Evolutionary conservation across 2,329 filamentous ascomycete species (phyloP).

Genomic region (Boeremia exigua): DNA sequence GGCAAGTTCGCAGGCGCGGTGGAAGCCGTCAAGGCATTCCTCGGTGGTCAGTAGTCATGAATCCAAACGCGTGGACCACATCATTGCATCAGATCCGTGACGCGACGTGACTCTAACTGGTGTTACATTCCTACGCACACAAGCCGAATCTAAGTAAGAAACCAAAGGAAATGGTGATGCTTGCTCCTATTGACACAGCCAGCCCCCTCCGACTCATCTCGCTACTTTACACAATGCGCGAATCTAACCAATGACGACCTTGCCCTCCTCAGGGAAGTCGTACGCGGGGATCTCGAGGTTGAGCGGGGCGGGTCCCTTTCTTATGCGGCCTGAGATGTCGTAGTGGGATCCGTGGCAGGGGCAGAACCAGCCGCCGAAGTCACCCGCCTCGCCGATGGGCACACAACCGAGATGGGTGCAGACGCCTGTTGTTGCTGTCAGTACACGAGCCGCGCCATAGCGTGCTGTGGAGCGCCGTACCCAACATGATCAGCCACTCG

Average conservation of each 20-base stretch:
- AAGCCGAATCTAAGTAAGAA: slow-evolving; percentile 41
- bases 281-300: slow-evolving; percentile 95
- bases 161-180: slow-evolving; percentile 42
- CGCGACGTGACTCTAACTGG: slow-evolving; percentile 35
- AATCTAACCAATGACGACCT: slow-evolving; percentile 87
- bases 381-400: slow-evolving; percentile 97
- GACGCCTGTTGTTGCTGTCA: slow-evolving; percentile 68
- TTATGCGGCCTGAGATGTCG: slow-evolving; percentile 98
- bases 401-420: slow-evolving; percentile 99
- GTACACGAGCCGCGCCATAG: slow-evolving; percentile 5
- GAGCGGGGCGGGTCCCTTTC: slow-evolving; percentile 94
- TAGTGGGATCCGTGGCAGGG: slow-evolving; percentile 99
- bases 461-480: slow-evolving; percentile 56
- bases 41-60: slow-evolving; percentile 52
- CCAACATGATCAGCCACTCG: slow-evolving; percentile 99
- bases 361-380: slow-evolving; percentile 99
- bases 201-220: slow-evolving; percentile 8
- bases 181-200: slow-evolving; percentile 46
- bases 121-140: slow-evolving; percentile 48
- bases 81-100: neutral
- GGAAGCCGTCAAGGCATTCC: slow-evolving; percentile 75
- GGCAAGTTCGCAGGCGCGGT: slow-evolving; percentile 77
- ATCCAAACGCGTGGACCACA: neutral
- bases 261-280: slow-evolving; percentile 89
- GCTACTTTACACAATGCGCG: slow-evolving; percentile 32